Conservation (phyloP, 2,329 filamentous ascomycete genomes). For the Calonectria montana region DNA sequence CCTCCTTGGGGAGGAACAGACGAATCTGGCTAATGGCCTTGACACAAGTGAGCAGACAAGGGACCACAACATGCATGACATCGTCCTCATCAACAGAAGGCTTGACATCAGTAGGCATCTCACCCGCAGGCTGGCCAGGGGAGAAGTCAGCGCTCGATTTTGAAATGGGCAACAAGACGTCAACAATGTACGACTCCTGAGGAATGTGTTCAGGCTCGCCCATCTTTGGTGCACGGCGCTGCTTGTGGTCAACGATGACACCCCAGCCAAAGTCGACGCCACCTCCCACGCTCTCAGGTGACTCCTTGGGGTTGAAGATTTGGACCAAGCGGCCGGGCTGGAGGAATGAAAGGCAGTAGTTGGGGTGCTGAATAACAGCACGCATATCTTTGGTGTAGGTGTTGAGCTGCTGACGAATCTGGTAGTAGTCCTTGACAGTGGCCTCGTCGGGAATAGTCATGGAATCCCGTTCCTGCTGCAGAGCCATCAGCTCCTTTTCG, state of each 20-base stretch:
- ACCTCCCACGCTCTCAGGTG: conserved; percentile 54
- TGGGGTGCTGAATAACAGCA: conserved; percentile 90
- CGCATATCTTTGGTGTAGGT: conserved; percentile 90
- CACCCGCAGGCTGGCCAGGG: conserved; percentile 45
- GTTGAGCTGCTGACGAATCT: conserved; percentile 85
- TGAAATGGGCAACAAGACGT: conserved; percentile 78
- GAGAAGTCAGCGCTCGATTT: conserved; percentile 61
- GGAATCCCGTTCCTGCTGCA: conserved; percentile 79
- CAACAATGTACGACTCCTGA: conserved; percentile 84
- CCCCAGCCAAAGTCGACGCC: conserved; percentile 91
- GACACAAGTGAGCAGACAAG: conserved; percentile 86
- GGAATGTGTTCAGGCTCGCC: conserved; percentile 75
- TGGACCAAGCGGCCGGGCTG: conserved; percentile 89
- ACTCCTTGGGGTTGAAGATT: conserved; percentile 75
- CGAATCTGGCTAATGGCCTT: conserved; percentile 86
- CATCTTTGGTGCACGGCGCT: conserved; percentile 74
- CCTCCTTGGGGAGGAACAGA: conserved; percentile 83
- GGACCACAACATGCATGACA: conserved; percentile 63
- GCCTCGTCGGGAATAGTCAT: conserved; percentile 87
- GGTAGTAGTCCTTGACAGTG: conserved; percentile 94
- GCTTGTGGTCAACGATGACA: conserved; percentile 79
- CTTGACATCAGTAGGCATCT: conserved; percentile 72
- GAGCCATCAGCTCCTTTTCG: conserved; percentile 83
- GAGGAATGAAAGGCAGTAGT: conserved; percentile 85
- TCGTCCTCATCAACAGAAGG: conserved; percentile 46